A percentile compares a stretch with the other conserved stretches of the same genome.
phyloP scores from a whole-genome alignment of 169 alveolate species.

The Plasmodium knowlesi region DNA sequence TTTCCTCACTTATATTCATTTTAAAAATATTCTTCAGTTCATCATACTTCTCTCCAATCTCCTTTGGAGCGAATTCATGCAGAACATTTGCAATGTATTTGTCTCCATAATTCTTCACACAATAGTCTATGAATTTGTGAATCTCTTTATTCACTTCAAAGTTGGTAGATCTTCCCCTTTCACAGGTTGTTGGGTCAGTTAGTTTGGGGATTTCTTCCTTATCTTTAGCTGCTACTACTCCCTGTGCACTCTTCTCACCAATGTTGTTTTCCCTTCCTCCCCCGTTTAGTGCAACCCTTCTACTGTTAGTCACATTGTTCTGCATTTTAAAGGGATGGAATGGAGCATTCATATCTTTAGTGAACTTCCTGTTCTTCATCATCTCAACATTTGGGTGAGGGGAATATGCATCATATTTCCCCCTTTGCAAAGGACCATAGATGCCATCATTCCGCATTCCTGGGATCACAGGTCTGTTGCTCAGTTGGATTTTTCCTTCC shows the following conservation, averaged over 20 bases:
- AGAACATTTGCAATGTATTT: slow-evolving; percentile 30
- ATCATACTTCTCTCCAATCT: slow-evolving; percentile 29
- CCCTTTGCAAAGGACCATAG: not conserved
- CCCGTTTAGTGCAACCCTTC: not conserved
- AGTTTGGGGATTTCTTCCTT: not conserved
- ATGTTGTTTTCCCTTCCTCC: not conserved
- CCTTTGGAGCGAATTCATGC: slow-evolving; percentile 24
- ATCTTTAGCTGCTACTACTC: not conserved
- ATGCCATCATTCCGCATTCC: not conserved
- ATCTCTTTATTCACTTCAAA: slow-evolving; percentile 67
- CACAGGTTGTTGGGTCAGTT: not conserved
- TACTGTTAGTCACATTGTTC: not conserved
- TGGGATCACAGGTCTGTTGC: not conserved
- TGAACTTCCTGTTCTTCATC: not conserved
- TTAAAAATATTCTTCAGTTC: slow-evolving; percentile 51
- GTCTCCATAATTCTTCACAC: slow-evolving; percentile 69
- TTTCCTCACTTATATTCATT: slow-evolving; percentile 45
- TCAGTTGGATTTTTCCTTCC: not conserved
- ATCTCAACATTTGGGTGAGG: not conserved
- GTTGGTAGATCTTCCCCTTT: not conserved
- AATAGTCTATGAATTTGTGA: slow-evolving; percentile 65
- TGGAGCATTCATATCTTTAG: not conserved
- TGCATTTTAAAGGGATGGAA: not conserved
- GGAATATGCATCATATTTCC: not conserved
- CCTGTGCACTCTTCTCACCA: not conserved